phyloP scores from a whole-genome alignment of 1,139 yeast species.

The Scheffersomyces lignicola region DNA sequence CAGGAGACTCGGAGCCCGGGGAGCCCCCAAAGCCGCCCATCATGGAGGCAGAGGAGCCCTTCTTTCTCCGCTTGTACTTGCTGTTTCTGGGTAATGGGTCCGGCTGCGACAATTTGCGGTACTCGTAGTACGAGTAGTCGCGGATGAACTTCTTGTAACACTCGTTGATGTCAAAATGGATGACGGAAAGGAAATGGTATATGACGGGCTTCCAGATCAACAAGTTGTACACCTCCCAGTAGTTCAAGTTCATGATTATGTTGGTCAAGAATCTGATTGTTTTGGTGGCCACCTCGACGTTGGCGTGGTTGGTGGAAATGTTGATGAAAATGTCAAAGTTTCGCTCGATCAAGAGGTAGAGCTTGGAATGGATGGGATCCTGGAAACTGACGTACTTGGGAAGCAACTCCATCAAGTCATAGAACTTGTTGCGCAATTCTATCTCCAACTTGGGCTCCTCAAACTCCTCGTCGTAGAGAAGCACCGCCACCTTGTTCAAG shows the following conservation, averaged over 20 bases:
- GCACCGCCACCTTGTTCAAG: constrained; percentile 29
- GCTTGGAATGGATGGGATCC: constrained; percentile 33
- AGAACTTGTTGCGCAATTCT: constrained; percentile 25
- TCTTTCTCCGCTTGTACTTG: constrained; percentile 6
- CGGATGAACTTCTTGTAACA: constrained; percentile 38
- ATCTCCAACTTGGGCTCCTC: constrained; percentile 14
- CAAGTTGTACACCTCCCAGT: constrained; percentile 48
- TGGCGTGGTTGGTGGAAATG: constrained; percentile 30
- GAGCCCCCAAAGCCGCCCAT: constrained; percentile 8
- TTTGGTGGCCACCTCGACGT: constrained; percentile 33
- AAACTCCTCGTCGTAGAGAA: constrained; percentile 25
- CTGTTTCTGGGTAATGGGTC: constrained; percentile 13
- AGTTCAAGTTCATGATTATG: constrained; percentile 40
- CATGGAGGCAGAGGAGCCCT: constrained; percentile 6
- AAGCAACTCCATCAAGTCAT: constrained; percentile 26
- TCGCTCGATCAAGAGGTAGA: constrained; percentile 37
- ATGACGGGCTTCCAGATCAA: constrained; percentile 47
- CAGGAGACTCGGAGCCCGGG: constrained; percentile 10
- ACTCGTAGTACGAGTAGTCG: constrained; percentile 33
- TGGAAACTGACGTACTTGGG: constrained; percentile 21
- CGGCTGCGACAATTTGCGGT: constrained; percentile 18
- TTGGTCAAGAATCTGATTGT: constrained; percentile 42
- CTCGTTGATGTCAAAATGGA: constrained; percentile 41
- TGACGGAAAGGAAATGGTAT: constrained; percentile 39
- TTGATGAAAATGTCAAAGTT: constrained; percentile 42